phyloP scores from a whole-genome alignment of 148 eudicot genomes.

The Chenopodium album region DNA sequence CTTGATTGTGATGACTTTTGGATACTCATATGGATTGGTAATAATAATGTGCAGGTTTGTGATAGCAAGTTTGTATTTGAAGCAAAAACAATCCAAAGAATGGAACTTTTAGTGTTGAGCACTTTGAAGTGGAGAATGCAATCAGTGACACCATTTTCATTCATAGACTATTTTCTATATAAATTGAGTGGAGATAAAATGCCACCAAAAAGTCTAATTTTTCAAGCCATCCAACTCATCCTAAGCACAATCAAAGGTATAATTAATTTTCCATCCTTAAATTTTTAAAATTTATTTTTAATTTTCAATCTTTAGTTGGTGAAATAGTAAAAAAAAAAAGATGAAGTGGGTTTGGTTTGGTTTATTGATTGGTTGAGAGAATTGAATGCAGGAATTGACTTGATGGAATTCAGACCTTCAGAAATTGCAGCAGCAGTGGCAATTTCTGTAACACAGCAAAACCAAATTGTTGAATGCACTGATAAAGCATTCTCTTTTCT shows the following conservation, averaged over 20 bases:
- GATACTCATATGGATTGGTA: background rate
- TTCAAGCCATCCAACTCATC: conserved; percentile 52
- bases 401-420: conserved; percentile 88
- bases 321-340: conserved; percentile 1
- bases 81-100: conserved; percentile 62
- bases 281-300: background rate
- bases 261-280: background rate
- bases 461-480: conserved; percentile 43
- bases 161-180: conserved; percentile 52
- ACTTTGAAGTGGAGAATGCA: conserved; percentile 91
- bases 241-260: conserved; percentile 55
- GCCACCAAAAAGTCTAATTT: conserved; percentile 40
- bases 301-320: conserved; percentile 20
- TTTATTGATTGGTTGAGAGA: conserved; percentile 39
- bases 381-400: conserved; percentile 70
- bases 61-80: conserved; percentile 58
- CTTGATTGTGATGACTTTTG: background rate
- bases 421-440: conserved; percentile 97
- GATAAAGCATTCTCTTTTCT: conserved; percentile 49
- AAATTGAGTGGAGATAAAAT: conserved; percentile 52
- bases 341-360: conserved; percentile 20
- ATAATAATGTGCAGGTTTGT: conserved; percentile 41
- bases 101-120: conserved; percentile 74
- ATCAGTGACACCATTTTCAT: conserved; percentile 74
- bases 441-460: conserved; percentile 54